Conservation (phyloP, 148 eudicot genomes). For the Beta vulgaris region DNA sequence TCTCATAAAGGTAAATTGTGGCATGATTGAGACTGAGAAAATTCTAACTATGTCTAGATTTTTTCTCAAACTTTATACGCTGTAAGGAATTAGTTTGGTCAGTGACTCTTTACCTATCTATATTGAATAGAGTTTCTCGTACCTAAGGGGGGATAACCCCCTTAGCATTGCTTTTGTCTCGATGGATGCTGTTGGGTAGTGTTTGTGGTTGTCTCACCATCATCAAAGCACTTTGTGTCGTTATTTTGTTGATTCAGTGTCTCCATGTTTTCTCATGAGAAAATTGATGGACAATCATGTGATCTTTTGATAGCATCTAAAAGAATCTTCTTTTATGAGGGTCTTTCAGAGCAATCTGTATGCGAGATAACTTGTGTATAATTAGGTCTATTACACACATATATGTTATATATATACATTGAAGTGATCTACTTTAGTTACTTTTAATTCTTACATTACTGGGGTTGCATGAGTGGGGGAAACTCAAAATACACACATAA, state of each 20-base stretch:
- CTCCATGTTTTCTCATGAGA: background rate
- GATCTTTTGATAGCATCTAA: background rate
- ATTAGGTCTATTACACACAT: too few relatives aligned
- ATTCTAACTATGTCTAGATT: background rate
- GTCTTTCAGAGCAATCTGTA: too few relatives aligned
- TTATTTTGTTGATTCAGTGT: background rate
- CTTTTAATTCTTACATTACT: too few relatives aligned
- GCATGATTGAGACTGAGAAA: conserved; percentile 6
- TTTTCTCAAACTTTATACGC: background rate
- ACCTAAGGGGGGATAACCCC: background rate
- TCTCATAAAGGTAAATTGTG: conserved; percentile 57
- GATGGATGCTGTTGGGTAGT: too few relatives aligned
- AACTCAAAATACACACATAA: too few relatives aligned
- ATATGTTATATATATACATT: too few relatives aligned
- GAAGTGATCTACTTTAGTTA: too few relatives aligned
- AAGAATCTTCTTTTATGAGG: background rate
- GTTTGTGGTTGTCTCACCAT: too few relatives aligned
- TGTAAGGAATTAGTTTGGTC: background rate
- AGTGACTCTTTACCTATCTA: background rate
- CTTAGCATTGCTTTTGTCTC: too few relatives aligned
- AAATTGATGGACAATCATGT: background rate
- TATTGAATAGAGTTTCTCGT: background rate
- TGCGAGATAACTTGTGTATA: too few relatives aligned
- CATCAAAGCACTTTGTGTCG: background rate
- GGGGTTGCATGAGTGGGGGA: too few relatives aligned